Percentiles rank a stretch among this genome's conserved stretches.
These are phyloP conservation scores for Venturia effusa DNA, from an alignment of 2,329 filamentous ascomycete species.

Conservation along the genomic window DNA sequence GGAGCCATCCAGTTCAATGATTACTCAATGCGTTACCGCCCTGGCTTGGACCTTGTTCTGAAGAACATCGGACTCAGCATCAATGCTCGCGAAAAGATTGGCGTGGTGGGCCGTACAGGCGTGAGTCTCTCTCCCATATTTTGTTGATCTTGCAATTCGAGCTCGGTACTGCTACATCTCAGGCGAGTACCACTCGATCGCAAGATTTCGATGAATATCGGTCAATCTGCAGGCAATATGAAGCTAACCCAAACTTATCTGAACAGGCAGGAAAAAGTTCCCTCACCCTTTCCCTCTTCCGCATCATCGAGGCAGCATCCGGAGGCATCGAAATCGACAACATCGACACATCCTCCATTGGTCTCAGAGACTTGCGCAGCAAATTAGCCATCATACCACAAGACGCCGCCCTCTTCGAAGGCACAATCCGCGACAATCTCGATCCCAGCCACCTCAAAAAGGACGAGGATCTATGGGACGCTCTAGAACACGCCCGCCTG, in stretches of 20 bases:
- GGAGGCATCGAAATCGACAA: conserved; percentile 76
- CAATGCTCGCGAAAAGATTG: conserved; percentile 88
- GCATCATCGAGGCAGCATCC: conserved; percentile 71
- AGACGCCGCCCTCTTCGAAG: conserved; percentile 84
- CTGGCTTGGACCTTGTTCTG: conserved; percentile 73
- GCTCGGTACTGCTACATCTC: too few species aligned
- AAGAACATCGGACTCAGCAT: conserved; percentile 81
- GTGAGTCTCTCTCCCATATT: too few species aligned
- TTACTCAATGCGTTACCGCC: conserved; percentile 79
- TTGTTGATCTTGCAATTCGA: too few species aligned
- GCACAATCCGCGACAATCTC: conserved; percentile 77
- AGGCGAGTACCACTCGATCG: too few species aligned
- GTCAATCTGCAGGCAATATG: too few species aligned
- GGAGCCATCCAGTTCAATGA: conserved; percentile 77
- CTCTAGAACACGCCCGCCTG: conserved; percentile 75
- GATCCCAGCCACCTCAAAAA: conserved; percentile 84
- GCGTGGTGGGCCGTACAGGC: conserved; percentile 84
- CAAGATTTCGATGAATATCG: too few species aligned
- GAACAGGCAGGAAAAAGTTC: conserved; percentile 72
- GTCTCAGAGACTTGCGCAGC: conserved; percentile 69
- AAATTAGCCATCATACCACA: conserved; percentile 88
- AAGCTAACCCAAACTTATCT: too few species aligned
- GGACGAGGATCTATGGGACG: conserved; percentile 86
- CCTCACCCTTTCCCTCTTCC: conserved; percentile 75
- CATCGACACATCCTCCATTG: conserved; percentile 76